phyloP scores from a whole-genome alignment of 352 stramenopile species.

The Peronospora belbahrii region DNA sequence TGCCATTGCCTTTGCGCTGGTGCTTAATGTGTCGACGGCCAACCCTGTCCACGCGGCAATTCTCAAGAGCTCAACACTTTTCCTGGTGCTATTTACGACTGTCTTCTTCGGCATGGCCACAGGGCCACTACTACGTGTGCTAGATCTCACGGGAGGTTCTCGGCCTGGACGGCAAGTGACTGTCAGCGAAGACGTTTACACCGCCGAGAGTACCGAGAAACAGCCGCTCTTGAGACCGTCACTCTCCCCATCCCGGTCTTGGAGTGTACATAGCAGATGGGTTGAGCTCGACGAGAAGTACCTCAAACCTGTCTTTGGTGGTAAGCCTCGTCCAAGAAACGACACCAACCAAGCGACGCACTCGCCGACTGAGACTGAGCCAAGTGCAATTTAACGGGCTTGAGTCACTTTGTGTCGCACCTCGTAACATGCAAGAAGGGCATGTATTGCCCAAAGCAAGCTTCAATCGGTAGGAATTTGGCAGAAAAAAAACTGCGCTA shows the following conservation, averaged over 20 bases:
- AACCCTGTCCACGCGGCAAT: conserved; percentile 41
- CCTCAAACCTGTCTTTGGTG: conserved; percentile 58
- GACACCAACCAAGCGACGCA: conserved; percentile 14
- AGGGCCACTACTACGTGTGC: conserved; percentile 29
- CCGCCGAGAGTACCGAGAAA: conserved; percentile 15
- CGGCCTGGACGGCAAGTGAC: conserved; percentile 1
- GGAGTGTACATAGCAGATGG: conserved; percentile 49
- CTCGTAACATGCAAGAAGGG: too few species aligned
- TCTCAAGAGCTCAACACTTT: conserved; percentile 57
- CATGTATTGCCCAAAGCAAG: too few species aligned
- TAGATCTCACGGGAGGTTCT: conserved; percentile 24
- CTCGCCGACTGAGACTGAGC: not conserved
- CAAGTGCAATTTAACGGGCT: not conserved
- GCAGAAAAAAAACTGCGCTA: too few species aligned
- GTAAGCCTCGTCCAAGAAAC: conserved; percentile 27
- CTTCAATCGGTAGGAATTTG: too few species aligned
- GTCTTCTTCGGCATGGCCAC: conserved; percentile 47
- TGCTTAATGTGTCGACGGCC: conserved; percentile 54
- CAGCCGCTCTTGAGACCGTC: conserved; percentile 5
- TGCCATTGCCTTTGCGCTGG: conserved; percentile 88
- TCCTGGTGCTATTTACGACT: conserved; percentile 60
- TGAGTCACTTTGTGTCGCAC: not conserved
- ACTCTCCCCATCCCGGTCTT: conserved; percentile 18
- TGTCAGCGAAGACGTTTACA: conserved; percentile 7
- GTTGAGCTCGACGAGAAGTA: conserved; percentile 56